Evolutionary conservation across 2,329 filamentous ascomycete genomes (phyloP), one percentile per base, ranked within the genome.

Genomic region (Fusarium fujikuroi): DNA sequence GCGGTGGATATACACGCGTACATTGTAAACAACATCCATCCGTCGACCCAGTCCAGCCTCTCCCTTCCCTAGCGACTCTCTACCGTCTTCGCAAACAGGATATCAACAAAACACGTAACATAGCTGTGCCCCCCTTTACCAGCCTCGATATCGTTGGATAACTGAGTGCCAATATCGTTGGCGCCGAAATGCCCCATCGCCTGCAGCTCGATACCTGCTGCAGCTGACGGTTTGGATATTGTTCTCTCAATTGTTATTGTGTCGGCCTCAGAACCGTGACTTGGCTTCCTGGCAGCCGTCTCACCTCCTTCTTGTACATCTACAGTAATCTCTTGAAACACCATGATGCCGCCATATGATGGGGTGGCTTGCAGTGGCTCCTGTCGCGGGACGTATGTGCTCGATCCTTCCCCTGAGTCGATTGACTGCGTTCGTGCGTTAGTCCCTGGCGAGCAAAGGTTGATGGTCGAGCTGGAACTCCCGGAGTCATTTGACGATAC

Each of bases 241-340:
- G 53, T 59, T 19, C 54, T 60, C 40, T 76, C 63, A 2, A 54
- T 64, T 7, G 54, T 53, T 11, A 69, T 59, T 16, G 42, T 68
- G 63, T 49, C 62, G 58, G 54, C 56, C 18, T 69, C 52, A 25
- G 63, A 69, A 28, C 34, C 34, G 23, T 62, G 52, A 15, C 62
- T 61, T 43, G 68, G 50, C 30, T 59, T 40, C 25, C 63, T 64
- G 12, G 39, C 30, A 32, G 65, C 36, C 32, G 60, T n/a, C 25
- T 65, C 68, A 30, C 66, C 66, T 14, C 64, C 66, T 37, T 76
- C 74, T 63, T 81, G 75, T 9, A 81, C 79, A 43, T 89, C 85
- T n/a, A 91, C 86, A 12, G 86, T 87, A 62, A 91, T 87, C 74
- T 92, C 88, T 70, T 90, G 88, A 30, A 87, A 89, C 11, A 91